phyloP scores from a whole-genome alignment of 2,329 filamentous ascomycete species.

The Cladosporium colombiae region DNA sequence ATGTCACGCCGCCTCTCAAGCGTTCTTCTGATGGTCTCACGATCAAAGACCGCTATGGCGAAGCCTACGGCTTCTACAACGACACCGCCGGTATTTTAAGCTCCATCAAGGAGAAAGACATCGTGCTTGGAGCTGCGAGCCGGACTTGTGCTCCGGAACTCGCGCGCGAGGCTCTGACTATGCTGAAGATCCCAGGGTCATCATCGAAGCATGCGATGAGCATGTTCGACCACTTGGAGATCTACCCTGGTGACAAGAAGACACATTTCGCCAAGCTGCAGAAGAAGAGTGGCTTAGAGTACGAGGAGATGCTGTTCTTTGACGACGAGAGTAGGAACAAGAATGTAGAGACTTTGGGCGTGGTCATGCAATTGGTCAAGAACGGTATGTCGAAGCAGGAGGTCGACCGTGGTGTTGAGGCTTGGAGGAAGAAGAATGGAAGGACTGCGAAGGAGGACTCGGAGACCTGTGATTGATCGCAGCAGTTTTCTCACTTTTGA shows the following conservation, averaged over 20 bases:
- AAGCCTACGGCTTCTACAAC: conserved; percentile 49
- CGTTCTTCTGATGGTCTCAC: conserved; percentile 43
- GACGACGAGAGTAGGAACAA: conserved; percentile 89
- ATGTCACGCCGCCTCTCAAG: conserved; percentile 75
- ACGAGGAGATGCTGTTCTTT: conserved; percentile 90
- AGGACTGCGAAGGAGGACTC: conserved; percentile 34
- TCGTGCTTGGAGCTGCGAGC: conserved; percentile 72
- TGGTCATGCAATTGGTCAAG: conserved; percentile 79
- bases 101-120: conserved; percentile 56
- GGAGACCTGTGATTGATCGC: background rate
- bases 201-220: conserved; percentile 45
- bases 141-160: conserved; percentile 79
- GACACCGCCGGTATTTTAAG: conserved; percentile 54
- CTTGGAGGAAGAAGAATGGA: conserved; percentile 76
- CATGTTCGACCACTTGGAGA: conserved; percentile 60
- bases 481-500: background rate
- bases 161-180: conserved; percentile 75
- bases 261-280: conserved; percentile 77
- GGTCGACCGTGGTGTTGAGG: conserved; percentile 74
- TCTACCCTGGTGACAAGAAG: conserved; percentile 77
- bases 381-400: conserved; percentile 77
- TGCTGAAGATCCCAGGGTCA: conserved; percentile 66
- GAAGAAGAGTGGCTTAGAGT: conserved; percentile 68
- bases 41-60: conserved; percentile 54
- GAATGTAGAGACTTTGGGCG: conserved; percentile 77